Conservation (phyloP, 495 filamentous ascomycete species). For the Cercophora scortea region DNA sequence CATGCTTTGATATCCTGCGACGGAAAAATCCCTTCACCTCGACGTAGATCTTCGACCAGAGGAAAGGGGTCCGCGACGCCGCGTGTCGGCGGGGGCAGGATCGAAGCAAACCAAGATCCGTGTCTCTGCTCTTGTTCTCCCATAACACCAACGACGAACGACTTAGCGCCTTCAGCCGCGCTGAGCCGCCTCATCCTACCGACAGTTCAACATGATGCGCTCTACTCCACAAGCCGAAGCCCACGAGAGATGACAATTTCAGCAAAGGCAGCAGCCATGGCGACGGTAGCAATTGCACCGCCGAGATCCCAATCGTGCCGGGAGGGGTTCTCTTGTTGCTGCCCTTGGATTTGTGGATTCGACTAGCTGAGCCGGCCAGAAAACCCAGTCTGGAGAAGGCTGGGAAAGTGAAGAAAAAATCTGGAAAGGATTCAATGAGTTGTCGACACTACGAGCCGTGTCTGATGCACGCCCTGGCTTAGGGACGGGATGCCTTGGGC, state of each 20-base stretch:
- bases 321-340: too few relatives aligned
- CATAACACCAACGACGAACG: background rate
- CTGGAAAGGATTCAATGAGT: constrained; percentile 5
- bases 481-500: too few relatives aligned
- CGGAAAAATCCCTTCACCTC: constrained; percentile 7
- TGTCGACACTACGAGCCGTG: constrained; percentile 21
- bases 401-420: too few relatives aligned
- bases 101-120: background rate
- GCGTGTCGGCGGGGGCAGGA: background rate
- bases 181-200: background rate
- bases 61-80: background rate
- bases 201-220: background rate
- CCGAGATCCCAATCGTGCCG: too few relatives aligned
- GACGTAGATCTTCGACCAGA: constrained; percentile 5
- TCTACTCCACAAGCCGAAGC: too few relatives aligned
- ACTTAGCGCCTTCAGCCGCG: background rate
- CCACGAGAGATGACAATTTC: too few relatives aligned
- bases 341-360: too few relatives aligned
- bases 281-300: too few relatives aligned
- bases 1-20: constrained; percentile 11
- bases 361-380: too few relatives aligned
- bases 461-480: background rate
- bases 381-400: too few relatives aligned
- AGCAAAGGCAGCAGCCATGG: too few relatives aligned
- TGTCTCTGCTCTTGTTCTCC: background rate